Evolutionary conservation across 2,329 filamentous ascomycete species (phyloP).

Genomic region (Orbilia ellipsospora): DNA sequence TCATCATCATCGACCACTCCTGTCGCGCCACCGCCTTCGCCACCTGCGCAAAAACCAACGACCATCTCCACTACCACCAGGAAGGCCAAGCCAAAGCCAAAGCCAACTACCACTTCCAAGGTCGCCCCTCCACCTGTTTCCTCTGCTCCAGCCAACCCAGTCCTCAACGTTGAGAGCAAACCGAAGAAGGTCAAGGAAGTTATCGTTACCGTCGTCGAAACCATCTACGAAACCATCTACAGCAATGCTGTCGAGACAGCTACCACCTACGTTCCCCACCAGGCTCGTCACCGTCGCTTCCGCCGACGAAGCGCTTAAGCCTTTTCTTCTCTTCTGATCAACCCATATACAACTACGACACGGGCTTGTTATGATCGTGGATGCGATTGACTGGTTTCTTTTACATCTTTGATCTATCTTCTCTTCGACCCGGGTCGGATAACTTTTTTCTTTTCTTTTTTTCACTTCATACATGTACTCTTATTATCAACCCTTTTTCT

Average conservation of each 20-base stretch:
- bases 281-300: conserved; percentile 40
- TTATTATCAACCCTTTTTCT: conserved; percentile 18
- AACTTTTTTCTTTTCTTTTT: conserved; percentile 7
- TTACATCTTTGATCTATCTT: conserved; percentile 13
- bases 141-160: conserved; percentile 25
- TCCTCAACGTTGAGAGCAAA: conserved; percentile 33
- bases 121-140: conserved; percentile 6
- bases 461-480: conserved; percentile 44
- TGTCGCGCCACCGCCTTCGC: conserved; percentile 1
- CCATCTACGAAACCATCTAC: conserved; percentile 40
- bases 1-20: conserved; percentile 13
- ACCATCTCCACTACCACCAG: conserved; percentile 40
- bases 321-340: background rate
- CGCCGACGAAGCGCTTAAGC: conserved; percentile 32
- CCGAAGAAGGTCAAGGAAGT: conserved; percentile 50
- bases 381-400: conserved; percentile 28
- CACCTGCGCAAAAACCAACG: conserved; percentile 31
- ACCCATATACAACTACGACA: conserved; percentile 11
- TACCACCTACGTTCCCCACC: conserved; percentile 37
- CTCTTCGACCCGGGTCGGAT: conserved; percentile 8
- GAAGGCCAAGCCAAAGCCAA: conserved; percentile 12
- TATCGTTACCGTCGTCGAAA: conserved; percentile 41
- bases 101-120: conserved; percentile 13
- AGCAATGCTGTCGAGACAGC: conserved; percentile 37
- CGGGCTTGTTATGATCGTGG: conserved; percentile 26